Evolutionary conservation across 2,329 filamentous ascomycete species (phyloP), one percentile per base, ranked within the genome.

Genomic region (Alternaria sp.): DNA sequence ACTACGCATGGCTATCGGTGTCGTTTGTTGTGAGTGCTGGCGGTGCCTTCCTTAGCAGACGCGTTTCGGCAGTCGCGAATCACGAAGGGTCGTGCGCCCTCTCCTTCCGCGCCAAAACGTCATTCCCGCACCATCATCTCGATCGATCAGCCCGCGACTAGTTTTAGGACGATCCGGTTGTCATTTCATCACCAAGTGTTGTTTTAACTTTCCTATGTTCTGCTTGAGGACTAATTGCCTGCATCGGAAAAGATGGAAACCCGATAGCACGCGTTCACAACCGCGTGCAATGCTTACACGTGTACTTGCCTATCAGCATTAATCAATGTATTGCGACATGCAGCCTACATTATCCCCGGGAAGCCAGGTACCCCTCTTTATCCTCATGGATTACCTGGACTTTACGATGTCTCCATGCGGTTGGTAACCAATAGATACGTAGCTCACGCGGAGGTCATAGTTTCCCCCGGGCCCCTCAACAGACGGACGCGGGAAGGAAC

Each of bases 1-100:
- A 45, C 66, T 68, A 66, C 57, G 68, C 76, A 78, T 78, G 68
- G 70, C 62, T 67, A 59, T 65, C 51, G 17, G 66, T 45, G n/a
- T 59, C 53, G 59, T 52, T 50, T 30, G 11, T 36, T 44, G 44
- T 52, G 49, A 51, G 36, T 61, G 67, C 59, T 55, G 36, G 60
- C 45, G 51, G 59, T 62, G 57, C 64, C 63, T 65, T 57, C 47
- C 61, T 51, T 40, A 47, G 50, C 56, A 55, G 66, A 71, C 70
- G 70, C 68, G 70, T 70, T 64, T 58, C 61, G 57, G 57, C 50
- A 66, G 57, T 61, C 67, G 64, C 66, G 66, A 47, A 59, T 63
- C 67, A 60, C 66, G 63, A 49, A 61, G 64, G 66, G 60, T 67
- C 66, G 62, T 65, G 68, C 62, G 63, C 63, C 49, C 40, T 23